Conservation (phyloP, 2,329 filamentous ascomycete species). For the Trichocomaceae sp. region DNA sequence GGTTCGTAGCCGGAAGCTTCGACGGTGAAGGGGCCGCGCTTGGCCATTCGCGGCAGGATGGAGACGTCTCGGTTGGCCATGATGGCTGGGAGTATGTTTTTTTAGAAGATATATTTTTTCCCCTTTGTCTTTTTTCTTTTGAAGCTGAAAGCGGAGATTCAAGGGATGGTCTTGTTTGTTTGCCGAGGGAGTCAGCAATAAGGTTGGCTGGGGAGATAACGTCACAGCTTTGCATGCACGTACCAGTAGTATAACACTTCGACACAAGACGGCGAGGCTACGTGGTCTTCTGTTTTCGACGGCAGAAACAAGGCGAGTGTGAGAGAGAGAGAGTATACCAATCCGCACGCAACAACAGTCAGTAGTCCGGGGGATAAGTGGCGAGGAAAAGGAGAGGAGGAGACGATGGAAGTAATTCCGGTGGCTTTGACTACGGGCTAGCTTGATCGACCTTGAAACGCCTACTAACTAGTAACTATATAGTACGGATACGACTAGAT, state of each 20-base stretch:
- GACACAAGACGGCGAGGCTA: neutral
- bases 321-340: neutral
- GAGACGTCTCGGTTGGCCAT: constrained; percentile 16
- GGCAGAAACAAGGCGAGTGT: neutral
- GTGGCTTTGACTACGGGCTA: neutral
- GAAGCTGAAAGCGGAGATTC: neutral
- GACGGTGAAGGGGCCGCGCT: constrained; percentile 67
- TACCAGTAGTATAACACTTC: no score
- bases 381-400: neutral
- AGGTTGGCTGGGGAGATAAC: neutral
- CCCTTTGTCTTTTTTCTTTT: no score
- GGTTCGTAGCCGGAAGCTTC: constrained; percentile 63
- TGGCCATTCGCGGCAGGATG: constrained; percentile 48
- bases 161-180: neutral
- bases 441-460: neutral
- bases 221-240: neutral
- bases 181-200: neutral
- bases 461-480: no score
- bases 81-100: neutral
- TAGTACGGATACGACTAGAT: no score
- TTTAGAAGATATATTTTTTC: no score
- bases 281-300: no score
- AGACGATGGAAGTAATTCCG: neutral
- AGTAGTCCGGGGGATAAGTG: neutral
- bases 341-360: no score